These are phyloP conservation scores for Zychaea mexicana DNA, from an alignment of 371 early-diverging fungal species.

Conservation along the genomic window DNA sequence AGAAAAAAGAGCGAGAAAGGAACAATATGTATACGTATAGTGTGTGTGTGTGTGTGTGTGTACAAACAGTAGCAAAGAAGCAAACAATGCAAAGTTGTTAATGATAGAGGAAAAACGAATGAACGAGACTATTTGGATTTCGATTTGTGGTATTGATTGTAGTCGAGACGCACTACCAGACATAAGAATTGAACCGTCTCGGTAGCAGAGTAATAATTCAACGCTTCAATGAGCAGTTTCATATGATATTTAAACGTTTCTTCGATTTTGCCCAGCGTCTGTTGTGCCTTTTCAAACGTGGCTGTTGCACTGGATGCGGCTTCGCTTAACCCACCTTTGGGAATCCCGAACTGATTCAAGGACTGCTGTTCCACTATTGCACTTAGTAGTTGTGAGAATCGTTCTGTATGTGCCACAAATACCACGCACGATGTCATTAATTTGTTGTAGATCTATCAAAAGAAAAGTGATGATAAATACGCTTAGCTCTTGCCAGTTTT, in stretches of 20 bases:
- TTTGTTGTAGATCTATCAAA: conserved; percentile 68
- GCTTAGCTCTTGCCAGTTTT: too few relatives aligned
- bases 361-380: conserved; percentile 47
- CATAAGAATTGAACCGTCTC: conserved; percentile 76
- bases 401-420: conserved; percentile 64
- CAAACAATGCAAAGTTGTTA: too few relatives aligned
- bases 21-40: too few relatives aligned
- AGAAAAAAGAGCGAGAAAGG: too few relatives aligned
- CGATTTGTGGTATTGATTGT: conserved; percentile 45
- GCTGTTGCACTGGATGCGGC: background rate
- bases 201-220: conserved; percentile 76
- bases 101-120: too few relatives aligned
- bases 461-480: too few relatives aligned
- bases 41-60: too few relatives aligned
- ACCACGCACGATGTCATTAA: conserved; percentile 68
- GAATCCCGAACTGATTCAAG: conserved; percentile 41
- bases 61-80: too few relatives aligned
- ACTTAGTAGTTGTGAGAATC: conserved; percentile 38
- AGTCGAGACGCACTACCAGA: conserved; percentile 79
- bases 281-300: conserved; percentile 32
- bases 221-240: conserved; percentile 70
- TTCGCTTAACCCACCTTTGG: conserved; percentile 30
- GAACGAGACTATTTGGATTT: too few relatives aligned
- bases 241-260: conserved; percentile 67
- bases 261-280: conserved; percentile 59